A percentile compares a stretch with the other conserved stretches of the same genome.
phyloP scores from a whole-genome alignment of 179 eudicot species.

The Beta lomatogona region DNA sequence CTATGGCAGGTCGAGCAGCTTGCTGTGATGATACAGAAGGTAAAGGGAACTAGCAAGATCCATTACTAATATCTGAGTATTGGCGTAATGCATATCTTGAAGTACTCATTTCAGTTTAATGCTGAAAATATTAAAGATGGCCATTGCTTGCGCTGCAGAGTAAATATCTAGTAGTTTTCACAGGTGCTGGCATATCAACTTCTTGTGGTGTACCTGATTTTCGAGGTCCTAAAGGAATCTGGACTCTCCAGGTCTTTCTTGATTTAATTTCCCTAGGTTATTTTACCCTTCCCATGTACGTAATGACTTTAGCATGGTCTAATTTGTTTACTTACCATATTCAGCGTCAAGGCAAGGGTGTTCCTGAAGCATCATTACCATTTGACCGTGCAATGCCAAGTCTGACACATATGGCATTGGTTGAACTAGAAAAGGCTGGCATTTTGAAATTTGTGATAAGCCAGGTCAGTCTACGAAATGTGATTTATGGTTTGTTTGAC shows the following conservation, averaged over 20 bases:
- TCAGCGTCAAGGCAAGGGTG: conserved; percentile 52
- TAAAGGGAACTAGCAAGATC: not conserved
- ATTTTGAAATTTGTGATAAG: conserved; percentile 66
- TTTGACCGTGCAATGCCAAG: conserved; percentile 77
- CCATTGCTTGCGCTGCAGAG: conserved; percentile 18
- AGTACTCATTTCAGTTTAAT: not conserved
- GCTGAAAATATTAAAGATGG: conserved; percentile 8
- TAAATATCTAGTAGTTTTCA: conserved; percentile 26
- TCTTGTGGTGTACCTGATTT: conserved; percentile 34
- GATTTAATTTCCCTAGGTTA: not conserved
- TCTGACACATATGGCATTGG: conserved; percentile 75
- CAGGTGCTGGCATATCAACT: conserved; percentile 34
- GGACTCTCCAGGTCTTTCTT: conserved; percentile 26
- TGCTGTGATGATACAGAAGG: conserved; percentile 26
- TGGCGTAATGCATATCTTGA: not conserved
- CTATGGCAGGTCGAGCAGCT: conserved; percentile 33
- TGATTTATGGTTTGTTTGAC: not conserved
- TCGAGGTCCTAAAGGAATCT: conserved; percentile 30
- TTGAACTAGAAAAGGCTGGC: conserved; percentile 66
- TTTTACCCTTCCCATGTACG: not conserved
- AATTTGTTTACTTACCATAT: not conserved
- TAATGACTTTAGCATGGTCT: not conserved
- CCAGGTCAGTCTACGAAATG: conserved; percentile 40
- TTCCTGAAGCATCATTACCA: conserved; percentile 65
- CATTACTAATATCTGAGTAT: not conserved